Evolutionary conservation across 1,284 basidiomycete species (phyloP), one percentile per base, ranked within the genome.

Genomic region (Anthracocystis setariae): DNA sequence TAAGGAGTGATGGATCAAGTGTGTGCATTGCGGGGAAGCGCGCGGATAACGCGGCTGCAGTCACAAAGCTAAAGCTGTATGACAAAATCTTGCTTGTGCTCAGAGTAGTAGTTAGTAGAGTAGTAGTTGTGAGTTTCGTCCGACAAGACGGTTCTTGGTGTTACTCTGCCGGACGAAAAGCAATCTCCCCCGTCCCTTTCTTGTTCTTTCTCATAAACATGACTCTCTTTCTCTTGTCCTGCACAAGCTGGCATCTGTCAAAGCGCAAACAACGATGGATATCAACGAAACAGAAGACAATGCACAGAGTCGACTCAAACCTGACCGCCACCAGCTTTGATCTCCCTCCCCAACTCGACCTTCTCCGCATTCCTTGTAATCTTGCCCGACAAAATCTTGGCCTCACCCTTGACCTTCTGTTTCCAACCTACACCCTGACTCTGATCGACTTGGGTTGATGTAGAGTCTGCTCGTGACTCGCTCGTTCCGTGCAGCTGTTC

Each of bases 371-470:
- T 58, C 24, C 60, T 46, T 7, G 42, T 55, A 7, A 74, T 46
- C 23, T 63, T 59, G 1, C 73, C 73, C 1, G 58, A 44, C 15
- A 67, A n/a, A 13, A 74, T 45, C 46, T 67, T 74, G 2, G 66
- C 61, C 38, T 68, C 57, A 13, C 73, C 69, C 27, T 69, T 72
- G 15, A 72, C 17, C 46, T 56, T 63, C 45, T 65, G 40, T 29
- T 64, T 71, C 45, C 68, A 37, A 49, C 18, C 51, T 3, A 21
- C 45, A 27, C 21, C 17, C 18, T 40, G 9, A 8, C 24, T 13
- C 23, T 35, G 10, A 25, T 21, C 24, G 9, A 17, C 33, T 37
- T 17, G 24, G 12, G 37, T 20, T 21, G 52, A 49, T 12, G 52
- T 46, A 5, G 29, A n/a, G n/a, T n/a, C n/a, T n/a, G n/a, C n/a